Base-by-base conservation (phyloP, 495 filamentous ascomycete species). In the Aspergillus indologenus region DNA sequence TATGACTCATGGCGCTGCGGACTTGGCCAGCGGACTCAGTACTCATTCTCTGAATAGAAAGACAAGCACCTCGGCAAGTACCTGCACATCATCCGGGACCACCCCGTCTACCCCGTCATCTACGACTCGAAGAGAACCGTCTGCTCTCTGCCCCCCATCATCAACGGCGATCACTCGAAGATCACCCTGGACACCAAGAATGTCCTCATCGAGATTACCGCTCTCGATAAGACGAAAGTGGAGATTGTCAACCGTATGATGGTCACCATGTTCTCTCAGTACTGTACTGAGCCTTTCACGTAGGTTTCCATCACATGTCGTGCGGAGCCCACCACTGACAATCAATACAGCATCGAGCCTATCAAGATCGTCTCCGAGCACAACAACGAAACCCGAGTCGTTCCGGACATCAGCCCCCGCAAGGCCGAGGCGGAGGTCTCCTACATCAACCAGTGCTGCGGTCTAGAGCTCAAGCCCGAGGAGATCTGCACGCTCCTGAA, bases 151-250 rank as follows among this genome's bases (percentile, higher is more conserved):
- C 94, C 94, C 0, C 94, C 94, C 19, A 96, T 98, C 68, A 99
- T 99, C 81, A 99, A 99, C 75, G 85, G 91, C 60, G 83, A 99
- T 66, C 91, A 90, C 75, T 96, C 92, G 55, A 99, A 98, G 78
- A 98, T 99, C 68, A 90, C 83, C 1, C 76, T 96, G 43, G 77
- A 91, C 65, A 97, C 92, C 49, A 90, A 79, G 64, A 97, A 98
- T 71, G 81, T 98, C 68, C 91, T 98, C 77, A 93, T 99, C 70
- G 94, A 99, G 69, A 90, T 96, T 64, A 99, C 94, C 20, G 94
- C 91, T n/a, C 90, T 91, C 20, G 94, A 99, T 75, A 86, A 88
- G 71, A 99, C 94, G 8, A 99, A 99, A 77, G 83, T 96, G 17
- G 93, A 97, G 65, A 90, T 98, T 66, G 92, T 97, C 52, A 91